Percentiles rank a stretch among this genome's conserved stretches.
Conservation (phyloP, 495 filamentous ascomycete genomes). For the Aspergillus ellipticus region DNA sequence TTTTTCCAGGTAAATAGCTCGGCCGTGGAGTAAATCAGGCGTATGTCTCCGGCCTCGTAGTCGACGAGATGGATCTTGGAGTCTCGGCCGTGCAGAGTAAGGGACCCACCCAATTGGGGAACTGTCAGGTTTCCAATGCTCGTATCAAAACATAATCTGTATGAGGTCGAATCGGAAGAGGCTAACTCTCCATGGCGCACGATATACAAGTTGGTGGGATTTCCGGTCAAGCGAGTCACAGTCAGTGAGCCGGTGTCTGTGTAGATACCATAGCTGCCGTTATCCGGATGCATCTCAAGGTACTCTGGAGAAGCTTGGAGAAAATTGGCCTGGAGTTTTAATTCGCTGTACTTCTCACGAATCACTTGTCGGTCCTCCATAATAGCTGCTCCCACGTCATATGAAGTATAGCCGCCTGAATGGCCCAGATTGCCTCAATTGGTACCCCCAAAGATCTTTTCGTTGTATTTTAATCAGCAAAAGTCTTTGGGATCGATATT, state of each 20-base stretch:
- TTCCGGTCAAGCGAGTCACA: constrained; percentile 51
- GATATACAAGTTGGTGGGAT: constrained; percentile 54
- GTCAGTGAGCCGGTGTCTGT: constrained; percentile 43
- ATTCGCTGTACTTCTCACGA: constrained; percentile 69
- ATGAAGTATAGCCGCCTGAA: constrained; percentile 49
- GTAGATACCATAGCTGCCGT: constrained; percentile 40
- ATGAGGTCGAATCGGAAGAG: constrained; percentile 42
- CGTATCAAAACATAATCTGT: constrained; percentile 53
- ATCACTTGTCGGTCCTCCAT: constrained; percentile 55
- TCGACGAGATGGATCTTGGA: constrained; percentile 68
- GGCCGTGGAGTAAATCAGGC: constrained; percentile 64
- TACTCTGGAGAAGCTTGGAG: constrained; percentile 62
- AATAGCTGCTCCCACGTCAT: constrained; percentile 53
- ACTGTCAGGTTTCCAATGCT: constrained; percentile 54
- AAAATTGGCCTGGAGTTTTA: constrained; percentile 67
- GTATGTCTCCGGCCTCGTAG: constrained; percentile 55
- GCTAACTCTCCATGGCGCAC: constrained; percentile 57
- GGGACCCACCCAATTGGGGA: constrained; percentile 53
- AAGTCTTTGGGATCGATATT: constrained; percentile 51
- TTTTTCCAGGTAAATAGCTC: constrained; percentile 66
- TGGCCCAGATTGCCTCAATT: constrained; percentile 51
- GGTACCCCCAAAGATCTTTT: constrained; percentile 54
- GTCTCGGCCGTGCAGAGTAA: constrained; percentile 64
- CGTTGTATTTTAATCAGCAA: too few species aligned
- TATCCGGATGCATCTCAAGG: constrained; percentile 42